Percentiles rank a stretch among this genome's conserved stretches.
These are phyloP conservation scores for Scalesia atractyloides DNA, from an alignment of 129 eudicot genomes.

Conservation along the genomic window DNA sequence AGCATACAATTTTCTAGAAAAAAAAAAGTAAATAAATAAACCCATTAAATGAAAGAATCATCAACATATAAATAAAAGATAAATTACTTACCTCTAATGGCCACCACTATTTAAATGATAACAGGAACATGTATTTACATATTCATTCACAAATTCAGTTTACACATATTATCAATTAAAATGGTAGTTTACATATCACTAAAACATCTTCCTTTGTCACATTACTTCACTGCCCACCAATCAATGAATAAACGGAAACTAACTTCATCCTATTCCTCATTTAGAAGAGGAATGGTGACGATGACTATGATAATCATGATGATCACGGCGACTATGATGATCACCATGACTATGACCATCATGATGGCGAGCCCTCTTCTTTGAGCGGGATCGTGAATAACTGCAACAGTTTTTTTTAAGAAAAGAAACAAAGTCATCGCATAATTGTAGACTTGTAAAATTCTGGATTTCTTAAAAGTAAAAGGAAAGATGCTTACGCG, in stretches of 20 bases:
- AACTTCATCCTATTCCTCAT: conserved; percentile 27
- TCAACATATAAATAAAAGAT: background rate
- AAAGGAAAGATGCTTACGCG: conserved; percentile 46
- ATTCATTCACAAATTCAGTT: conserved; percentile 29
- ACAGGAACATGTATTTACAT: conserved; percentile 22
- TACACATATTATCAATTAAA: conserved; percentile 18
- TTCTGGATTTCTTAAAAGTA: background rate
- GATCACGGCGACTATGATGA: conserved; percentile 7
- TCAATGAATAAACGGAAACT: conserved; percentile 1
- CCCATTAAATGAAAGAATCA: background rate
- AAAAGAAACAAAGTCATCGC: background rate
- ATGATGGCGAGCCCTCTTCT: conserved; percentile 53
- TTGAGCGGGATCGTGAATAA: conserved; percentile 41
- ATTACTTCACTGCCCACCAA: background rate
- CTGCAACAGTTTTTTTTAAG: conserved; percentile 36
- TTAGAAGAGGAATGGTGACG: conserved; percentile 40
- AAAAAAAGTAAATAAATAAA: background rate
- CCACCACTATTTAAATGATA: background rate
- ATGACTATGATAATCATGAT: conserved; percentile 23
- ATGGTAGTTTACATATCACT: conserved; percentile 25
- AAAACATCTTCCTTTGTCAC: conserved; percentile 23
- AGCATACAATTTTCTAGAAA: background rate
- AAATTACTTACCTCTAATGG: conserved; percentile 2
- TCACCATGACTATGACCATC: background rate
- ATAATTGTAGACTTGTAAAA: background rate